Evolutionary conservation across 1,284 basidiomycete genomes (phyloP).

Genomic region (Moniliophthora roreri): DNA sequence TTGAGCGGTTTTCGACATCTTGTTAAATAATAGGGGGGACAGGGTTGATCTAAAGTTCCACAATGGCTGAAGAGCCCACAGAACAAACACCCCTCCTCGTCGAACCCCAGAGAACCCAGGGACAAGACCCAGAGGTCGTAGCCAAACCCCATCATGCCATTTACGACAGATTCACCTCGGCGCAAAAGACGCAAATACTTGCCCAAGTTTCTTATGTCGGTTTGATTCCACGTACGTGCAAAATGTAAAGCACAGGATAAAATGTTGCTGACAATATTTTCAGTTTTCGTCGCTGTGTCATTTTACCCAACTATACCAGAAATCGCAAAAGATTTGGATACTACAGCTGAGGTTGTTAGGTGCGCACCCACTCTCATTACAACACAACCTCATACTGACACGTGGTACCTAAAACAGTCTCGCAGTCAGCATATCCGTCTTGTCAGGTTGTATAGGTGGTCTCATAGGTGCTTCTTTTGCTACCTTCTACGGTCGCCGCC

Average conservation of each 20-base stretch:
- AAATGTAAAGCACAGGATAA: not conserved
- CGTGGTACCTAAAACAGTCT: constrained; percentile 19
- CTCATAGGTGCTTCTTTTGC: constrained; percentile 56
- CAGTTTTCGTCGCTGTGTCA: constrained; percentile 67
- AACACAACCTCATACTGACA: not conserved
- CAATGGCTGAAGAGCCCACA: too few relatives aligned
- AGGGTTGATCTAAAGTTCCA: too few relatives aligned
- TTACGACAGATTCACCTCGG: constrained; percentile 50
- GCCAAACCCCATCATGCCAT: constrained; percentile 31
- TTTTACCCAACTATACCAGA: constrained; percentile 72
- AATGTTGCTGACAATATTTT: not conserved
- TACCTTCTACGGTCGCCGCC: constrained; percentile 60
- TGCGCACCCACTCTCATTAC: constrained; percentile 27
- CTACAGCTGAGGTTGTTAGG: constrained; percentile 57
- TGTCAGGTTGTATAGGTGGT: constrained; percentile 39
- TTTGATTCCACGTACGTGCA: constrained; percentile 46
- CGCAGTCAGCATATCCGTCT: constrained; percentile 45
- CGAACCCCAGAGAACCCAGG: too few relatives aligned
- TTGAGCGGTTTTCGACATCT: too few relatives aligned
- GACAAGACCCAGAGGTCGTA: too few relatives aligned
- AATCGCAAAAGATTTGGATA: constrained; percentile 59
- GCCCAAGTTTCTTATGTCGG: constrained; percentile 52
- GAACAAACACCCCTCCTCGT: too few relatives aligned
- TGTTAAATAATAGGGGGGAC: too few relatives aligned
- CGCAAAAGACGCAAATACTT: constrained; percentile 47